Evolutionary conservation across 306 rosid species (phyloP), one percentile per base, ranked within the genome.

Genomic region (Vachellia collinsii): DNA sequence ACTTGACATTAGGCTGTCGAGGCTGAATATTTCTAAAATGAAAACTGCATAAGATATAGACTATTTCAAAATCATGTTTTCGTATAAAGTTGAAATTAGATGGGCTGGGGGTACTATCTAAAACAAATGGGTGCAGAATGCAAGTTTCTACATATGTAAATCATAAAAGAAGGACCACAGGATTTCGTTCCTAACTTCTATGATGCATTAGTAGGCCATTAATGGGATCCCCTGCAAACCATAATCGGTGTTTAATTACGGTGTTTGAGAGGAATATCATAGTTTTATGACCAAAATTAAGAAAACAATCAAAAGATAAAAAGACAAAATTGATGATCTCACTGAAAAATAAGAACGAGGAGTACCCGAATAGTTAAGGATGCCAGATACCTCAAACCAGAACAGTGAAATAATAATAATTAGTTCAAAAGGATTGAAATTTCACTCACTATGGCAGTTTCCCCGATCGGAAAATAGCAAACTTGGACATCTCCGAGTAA

Each of bases 401-500:
- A 56, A 20, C 51, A 56, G 39, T 36, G 36, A 23, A 22, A 59
- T 0, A 9, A n/a, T n/a, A n/a, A n/a, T n/a, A 59, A 59, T 10
- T 62, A 67, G 29, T 13, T 16, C 7, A 48, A 58, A 19, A 29
- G 56, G 36, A 79, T 43, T 0, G 50, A 74, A 86, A 39, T 16
- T 74, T 25, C 8, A 78, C 82, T 75, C 71, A 83, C 86, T 81
- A 71, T 4, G 90, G 86, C 72, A 84, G 70, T 42, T 84, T 87
- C 67, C 90, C 87, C n/a, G 84, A 78, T 81, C 86, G 87, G 65
- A 87, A 87, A 86, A 89, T 86, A 0, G 98, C 92, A 13, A 91
- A 95, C 80, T 93, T 95, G 39, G 99, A 91, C 2, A 43, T 65
- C 46, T 82, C 43, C 0, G 98, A 93, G 83, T 93, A 87, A 0